These are phyloP conservation scores for Hirschioporus abietinus DNA, from an alignment of 768 basidiomycete genomes.

Conservation along the genomic window DNA sequence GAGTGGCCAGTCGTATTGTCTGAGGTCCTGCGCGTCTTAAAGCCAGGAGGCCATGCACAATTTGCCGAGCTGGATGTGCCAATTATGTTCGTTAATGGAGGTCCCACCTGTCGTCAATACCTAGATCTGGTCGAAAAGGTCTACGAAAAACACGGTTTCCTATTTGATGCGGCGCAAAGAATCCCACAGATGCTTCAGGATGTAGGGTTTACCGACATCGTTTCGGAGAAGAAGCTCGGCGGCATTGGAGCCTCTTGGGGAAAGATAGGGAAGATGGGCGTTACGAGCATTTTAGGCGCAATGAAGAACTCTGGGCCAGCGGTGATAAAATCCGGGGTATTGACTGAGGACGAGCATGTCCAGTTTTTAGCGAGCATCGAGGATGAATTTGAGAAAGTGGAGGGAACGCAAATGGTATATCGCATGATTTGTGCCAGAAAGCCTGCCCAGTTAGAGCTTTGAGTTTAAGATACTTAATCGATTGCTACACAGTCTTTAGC, in stretches of 20 bases:
- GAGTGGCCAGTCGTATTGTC: constrained; percentile 23
- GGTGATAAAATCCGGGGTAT: too few species aligned
- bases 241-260: background rate
- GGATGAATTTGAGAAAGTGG: too few species aligned
- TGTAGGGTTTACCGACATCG: background rate
- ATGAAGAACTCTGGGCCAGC: too few species aligned
- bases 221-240: background rate
- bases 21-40: constrained; percentile 27
- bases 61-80: constrained; percentile 18
- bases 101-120: background rate
- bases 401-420: too few species aligned
- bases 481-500: too few species aligned
- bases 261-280: background rate
- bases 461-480: too few species aligned
- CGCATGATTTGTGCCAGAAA: too few species aligned
- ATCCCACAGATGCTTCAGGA: background rate
- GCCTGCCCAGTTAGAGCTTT: too few species aligned
- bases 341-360: too few species aligned
- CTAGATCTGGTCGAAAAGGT: background rate
- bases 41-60: constrained; percentile 28
- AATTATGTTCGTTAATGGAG: background rate
- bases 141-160: background rate
- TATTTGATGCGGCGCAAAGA: background rate
- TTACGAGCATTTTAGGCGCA: too few species aligned
- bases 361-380: too few species aligned